These are phyloP conservation scores for Lactarius indigo DNA, from an alignment of 768 basidiomycete species.

Conservation along the genomic window DNA sequence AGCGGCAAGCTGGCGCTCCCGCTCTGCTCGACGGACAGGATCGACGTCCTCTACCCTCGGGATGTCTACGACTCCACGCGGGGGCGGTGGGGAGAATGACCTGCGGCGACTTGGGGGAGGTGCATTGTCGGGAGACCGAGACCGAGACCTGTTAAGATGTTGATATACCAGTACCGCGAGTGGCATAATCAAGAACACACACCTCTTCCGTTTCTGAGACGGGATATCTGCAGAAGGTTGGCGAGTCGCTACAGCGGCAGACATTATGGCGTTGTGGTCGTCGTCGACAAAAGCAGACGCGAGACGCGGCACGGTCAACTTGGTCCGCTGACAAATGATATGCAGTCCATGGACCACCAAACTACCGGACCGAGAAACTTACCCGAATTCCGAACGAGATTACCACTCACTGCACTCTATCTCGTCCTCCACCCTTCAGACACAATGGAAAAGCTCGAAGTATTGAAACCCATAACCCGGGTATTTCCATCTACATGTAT, in stretches of 20 bases:
- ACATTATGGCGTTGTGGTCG: slow-evolving; percentile 13
- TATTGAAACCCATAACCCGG: slow-evolving; percentile 50
- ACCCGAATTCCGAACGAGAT: neutral
- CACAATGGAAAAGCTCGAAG: slow-evolving; percentile 50
- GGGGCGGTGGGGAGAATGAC: slow-evolving; percentile 38
- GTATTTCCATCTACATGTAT: slow-evolving; percentile 34
- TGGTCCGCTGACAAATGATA: slow-evolving; percentile 10
- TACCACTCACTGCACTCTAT: neutral
- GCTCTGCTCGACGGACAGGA: slow-evolving; percentile 68
- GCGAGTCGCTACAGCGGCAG: slow-evolving; percentile 11
- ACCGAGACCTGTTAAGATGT: slow-evolving; percentile 31
- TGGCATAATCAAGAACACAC: neutral
- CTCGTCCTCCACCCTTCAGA: neutral
- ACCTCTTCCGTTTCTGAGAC: slow-evolving; percentile 25
- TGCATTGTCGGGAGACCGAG: slow-evolving; percentile 33
- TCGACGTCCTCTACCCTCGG: slow-evolving; percentile 69
- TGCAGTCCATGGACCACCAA: slow-evolving; percentile 1
- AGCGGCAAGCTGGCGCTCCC: slow-evolving; percentile 76
- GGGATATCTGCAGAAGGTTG: neutral
- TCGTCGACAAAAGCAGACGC: neutral
- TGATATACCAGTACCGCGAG: neutral
- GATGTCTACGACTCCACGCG: slow-evolving; percentile 34
- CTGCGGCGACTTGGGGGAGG: slow-evolving; percentile 44
- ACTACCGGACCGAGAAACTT: neutral
- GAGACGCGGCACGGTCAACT: neutral